Evolutionary conservation across 1,139 yeast genomes (phyloP).

Genomic region (Scheffersomyces parashehatae): DNA sequence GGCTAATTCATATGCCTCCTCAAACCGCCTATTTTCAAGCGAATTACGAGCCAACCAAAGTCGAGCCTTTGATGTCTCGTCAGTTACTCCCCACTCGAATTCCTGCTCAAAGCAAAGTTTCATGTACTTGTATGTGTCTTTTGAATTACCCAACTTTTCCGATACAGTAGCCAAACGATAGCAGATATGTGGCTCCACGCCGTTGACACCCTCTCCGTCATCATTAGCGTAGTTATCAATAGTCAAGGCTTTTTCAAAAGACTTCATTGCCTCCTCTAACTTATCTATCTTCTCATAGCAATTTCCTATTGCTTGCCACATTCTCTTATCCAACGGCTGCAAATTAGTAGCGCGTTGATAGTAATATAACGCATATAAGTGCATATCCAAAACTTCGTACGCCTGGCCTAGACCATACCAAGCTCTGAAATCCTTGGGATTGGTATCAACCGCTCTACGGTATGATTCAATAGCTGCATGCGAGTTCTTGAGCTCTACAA

Average conservation of each 20-base stretch:
- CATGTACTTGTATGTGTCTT: constrained; percentile 68
- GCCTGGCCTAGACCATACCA: constrained; percentile 99
- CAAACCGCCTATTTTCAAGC: constrained; percentile 55
- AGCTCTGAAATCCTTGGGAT: constrained; percentile 87
- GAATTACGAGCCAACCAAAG: constrained; percentile 85
- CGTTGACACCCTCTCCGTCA: constrained; percentile 14
- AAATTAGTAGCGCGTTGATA: constrained; percentile 89
- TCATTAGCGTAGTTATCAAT: constrained; percentile 39
- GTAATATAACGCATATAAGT: constrained; percentile 85
- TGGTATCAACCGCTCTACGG: constrained; percentile 88
- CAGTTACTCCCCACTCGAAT: constrained; percentile 63
- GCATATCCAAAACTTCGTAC: constrained; percentile 95
- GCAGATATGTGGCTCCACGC: constrained; percentile 52
- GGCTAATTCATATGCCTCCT: constrained; percentile 73
- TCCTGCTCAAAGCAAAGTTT: constrained; percentile 71
- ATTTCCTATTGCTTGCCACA: constrained; percentile 96
- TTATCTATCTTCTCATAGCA: constrained; percentile 84
- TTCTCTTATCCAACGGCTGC: constrained; percentile 85
- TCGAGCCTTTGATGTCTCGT: constrained; percentile 79
- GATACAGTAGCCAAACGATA: constrained; percentile 70
- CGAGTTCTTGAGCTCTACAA: constrained; percentile 91
- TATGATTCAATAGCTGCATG: constrained; percentile 98
- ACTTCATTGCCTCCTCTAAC: constrained; percentile 60
- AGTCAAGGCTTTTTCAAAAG: constrained; percentile 57
- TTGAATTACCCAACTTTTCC: constrained; percentile 48